Conservation (phyloP, 257 asterid species). For the Solanum pinnatisectum region DNA sequence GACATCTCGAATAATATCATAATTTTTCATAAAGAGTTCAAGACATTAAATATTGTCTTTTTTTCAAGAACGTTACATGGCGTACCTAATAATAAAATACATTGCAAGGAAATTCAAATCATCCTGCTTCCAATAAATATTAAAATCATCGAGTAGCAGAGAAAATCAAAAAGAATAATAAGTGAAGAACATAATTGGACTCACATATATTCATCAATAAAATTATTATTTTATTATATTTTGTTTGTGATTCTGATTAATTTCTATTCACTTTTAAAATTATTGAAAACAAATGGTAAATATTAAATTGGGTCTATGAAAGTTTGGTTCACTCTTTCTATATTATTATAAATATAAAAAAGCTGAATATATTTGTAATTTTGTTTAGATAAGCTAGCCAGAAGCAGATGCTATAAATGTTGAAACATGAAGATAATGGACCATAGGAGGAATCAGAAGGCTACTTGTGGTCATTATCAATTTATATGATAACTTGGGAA, state of each 20-base stretch:
- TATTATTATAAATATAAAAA: not conserved
- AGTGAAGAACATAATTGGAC: not conserved
- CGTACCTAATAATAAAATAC: not conserved
- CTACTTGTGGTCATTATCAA: not conserved
- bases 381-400: not conserved
- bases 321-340: not conserved
- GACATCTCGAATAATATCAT: not conserved
- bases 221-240: too few species aligned
- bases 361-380: not conserved
- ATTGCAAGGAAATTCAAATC: not conserved
- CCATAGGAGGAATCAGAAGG: constrained; percentile 1
- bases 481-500: not conserved
- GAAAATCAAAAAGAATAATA: not conserved
- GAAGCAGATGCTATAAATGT: not conserved
- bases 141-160: not conserved
- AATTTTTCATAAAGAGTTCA: too few species aligned
- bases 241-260: not conserved
- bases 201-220: not conserved
- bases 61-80: too few species aligned
- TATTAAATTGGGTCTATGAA: not conserved
- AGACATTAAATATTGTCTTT: too few species aligned
- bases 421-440: not conserved
- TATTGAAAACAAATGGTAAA: not conserved
- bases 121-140: not conserved
- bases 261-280: not conserved